These are phyloP conservation scores for Uromyces viciae-fabae DNA, from an alignment of 1,284 basidiomycete genomes.

Conservation along the genomic window DNA sequence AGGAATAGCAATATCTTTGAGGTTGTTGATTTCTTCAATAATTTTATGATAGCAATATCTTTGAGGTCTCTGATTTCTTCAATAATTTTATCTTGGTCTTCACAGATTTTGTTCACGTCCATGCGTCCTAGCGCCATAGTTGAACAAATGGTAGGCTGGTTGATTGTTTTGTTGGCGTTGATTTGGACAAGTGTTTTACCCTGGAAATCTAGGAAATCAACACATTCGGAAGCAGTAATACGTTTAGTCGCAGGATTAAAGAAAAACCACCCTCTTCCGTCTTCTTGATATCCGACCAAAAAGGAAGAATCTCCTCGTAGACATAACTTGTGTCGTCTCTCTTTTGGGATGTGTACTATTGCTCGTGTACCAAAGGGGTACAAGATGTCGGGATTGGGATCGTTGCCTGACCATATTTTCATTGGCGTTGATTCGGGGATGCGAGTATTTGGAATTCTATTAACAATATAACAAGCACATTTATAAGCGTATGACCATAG, in stretches of 20 bases:
- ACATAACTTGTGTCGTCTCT: neutral
- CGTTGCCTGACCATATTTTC: neutral
- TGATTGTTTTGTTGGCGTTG: neutral
- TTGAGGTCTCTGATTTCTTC: neutral
- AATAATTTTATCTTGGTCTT: neutral
- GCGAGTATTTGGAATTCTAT: neutral
- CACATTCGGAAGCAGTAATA: neutral
- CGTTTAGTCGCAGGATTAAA: neutral
- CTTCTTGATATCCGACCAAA: neutral
- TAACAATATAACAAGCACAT: neutral
- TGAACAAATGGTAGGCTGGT: neutral
- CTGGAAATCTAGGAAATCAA: neutral
- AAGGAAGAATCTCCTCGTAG: no score
- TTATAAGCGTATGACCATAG: slow-evolving; percentile 14
- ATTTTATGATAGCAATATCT: neutral
- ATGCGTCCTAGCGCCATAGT: neutral
- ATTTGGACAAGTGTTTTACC: neutral
- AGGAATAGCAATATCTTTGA: neutral
- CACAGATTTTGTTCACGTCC: neutral
- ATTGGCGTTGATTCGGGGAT: neutral
- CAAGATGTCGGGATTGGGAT: neutral
- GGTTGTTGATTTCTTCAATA: neutral
- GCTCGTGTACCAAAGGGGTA: neutral
- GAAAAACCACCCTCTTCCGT: neutral
- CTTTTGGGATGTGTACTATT: neutral